phyloP scores from a whole-genome alignment of 768 basidiomycete genomes.

The Kwoniella sp. region DNA sequence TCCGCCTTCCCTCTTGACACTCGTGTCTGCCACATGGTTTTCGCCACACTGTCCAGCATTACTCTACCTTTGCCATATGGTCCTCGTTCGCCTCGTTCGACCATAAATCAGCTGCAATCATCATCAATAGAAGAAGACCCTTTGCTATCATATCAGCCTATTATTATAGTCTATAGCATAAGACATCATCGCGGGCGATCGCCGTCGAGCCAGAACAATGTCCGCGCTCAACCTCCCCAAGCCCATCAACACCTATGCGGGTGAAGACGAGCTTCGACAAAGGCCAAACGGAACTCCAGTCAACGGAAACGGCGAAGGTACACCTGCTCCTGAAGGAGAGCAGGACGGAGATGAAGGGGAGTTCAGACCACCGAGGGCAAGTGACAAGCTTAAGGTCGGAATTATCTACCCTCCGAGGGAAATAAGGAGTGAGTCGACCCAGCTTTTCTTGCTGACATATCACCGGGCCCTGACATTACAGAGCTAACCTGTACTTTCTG shows the following conservation, averaged over 20 bases:
- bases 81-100: too few species aligned
- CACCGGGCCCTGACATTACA: too few species aligned
- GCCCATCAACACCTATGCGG: constrained; percentile 49
- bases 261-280: constrained; percentile 44
- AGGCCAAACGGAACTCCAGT: constrained; percentile 25
- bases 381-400: constrained; percentile 69
- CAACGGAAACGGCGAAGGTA: constrained; percentile 28
- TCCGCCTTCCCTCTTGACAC: background rate
- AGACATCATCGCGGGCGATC: too few species aligned
- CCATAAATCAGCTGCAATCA: too few species aligned
- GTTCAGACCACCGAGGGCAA: constrained; percentile 47
- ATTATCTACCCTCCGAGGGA: constrained; percentile 95
- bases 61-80: too few species aligned
- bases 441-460: background rate
- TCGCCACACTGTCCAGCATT: too few species aligned
- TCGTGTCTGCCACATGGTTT: too few species aligned
- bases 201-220: constrained; percentile 18
- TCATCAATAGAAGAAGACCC: too few species aligned
- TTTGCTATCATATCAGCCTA: too few species aligned
- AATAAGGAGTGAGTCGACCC: constrained; percentile 76
- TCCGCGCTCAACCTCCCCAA: constrained; percentile 51
- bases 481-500: constrained; percentile 21
- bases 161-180: too few species aligned
- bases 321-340: constrained; percentile 49
- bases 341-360: constrained; percentile 60